A percentile compares a stretch with the other conserved stretches of the same genome.
These are phyloP conservation scores for Batkoa obscura DNA, from an alignment of 371 early-diverging fungal genomes.

Conservation along the genomic window DNA sequence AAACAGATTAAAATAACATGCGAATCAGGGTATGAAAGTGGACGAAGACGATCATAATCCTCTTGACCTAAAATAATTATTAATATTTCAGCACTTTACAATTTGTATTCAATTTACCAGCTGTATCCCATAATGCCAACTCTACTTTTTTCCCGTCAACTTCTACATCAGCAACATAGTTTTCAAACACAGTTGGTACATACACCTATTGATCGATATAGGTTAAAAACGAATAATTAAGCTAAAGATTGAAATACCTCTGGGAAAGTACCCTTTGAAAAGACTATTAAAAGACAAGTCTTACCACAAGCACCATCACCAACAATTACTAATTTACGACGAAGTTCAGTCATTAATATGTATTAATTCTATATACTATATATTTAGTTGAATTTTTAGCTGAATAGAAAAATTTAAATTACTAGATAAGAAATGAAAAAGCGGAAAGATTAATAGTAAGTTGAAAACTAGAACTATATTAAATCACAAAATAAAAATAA, in stretches of 20 bases:
- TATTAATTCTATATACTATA: no score
- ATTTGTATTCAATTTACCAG: conserved; percentile 11
- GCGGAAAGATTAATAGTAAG: no score
- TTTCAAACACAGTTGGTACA: conserved; percentile 93
- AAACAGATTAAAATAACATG: conserved; percentile 94
- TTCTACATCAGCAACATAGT: conserved; percentile 82
- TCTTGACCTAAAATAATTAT: conserved; percentile 47
- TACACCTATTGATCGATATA: conserved; percentile 28
- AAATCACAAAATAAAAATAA: no score
- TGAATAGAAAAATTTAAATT: no score
- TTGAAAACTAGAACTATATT: no score
- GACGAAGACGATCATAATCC: conserved; percentile 88
- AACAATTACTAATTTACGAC: conserved; percentile 90
- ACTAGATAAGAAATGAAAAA: no score
- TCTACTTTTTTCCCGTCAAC: conserved; percentile 85
- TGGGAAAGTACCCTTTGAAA: conserved; percentile 82
- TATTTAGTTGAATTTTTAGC: no score
- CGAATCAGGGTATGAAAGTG: conserved; percentile 91
- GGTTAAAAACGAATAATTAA: conserved; percentile 8
- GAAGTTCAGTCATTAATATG: conserved; percentile 14
- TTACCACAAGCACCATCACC: conserved; percentile 98
- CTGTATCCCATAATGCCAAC: conserved; percentile 96
- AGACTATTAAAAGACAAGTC: conserved; percentile 90
- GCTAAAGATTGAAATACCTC: conserved; percentile 30
- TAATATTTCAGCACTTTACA: no score